phyloP scores from a whole-genome alignment of 768 basidiomycete genomes.

The Crepidotus variabilis region DNA sequence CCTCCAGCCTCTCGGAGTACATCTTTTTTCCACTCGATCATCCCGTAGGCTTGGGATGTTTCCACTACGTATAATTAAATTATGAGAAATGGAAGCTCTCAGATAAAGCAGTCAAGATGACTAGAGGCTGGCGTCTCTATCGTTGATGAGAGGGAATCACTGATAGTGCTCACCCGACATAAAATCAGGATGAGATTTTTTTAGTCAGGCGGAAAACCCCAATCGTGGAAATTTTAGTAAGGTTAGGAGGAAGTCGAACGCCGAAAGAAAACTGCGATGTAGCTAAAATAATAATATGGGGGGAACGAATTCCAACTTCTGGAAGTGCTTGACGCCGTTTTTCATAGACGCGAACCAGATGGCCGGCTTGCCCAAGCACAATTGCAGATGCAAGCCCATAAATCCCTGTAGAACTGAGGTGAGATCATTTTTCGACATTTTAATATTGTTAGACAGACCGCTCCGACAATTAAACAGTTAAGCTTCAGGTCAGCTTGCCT shows the following conservation, averaged over 20 bases:
- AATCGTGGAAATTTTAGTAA: constrained; percentile 46
- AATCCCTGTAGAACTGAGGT: constrained; percentile 26
- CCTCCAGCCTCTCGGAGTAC: constrained; percentile 46
- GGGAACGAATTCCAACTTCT: no score
- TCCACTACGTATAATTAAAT: constrained; percentile 30
- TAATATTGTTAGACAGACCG: constrained; percentile 12
- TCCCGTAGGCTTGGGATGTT: constrained; percentile 36
- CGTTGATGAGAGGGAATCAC: no score
- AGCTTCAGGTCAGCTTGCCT: constrained; percentile 25
- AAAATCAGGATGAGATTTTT: constrained; percentile 27
- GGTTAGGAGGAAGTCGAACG: constrained; percentile 49
- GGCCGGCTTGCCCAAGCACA: constrained; percentile 44
- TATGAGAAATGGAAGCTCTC: background rate
- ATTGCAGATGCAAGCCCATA: constrained; percentile 47
- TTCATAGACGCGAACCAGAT: constrained; percentile 47
- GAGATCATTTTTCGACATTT: background rate
- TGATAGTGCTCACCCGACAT: constrained; percentile 32
- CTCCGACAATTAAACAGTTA: constrained; percentile 47
- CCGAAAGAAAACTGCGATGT: constrained; percentile 32
- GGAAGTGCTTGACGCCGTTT: constrained; percentile 22
- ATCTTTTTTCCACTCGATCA: constrained; percentile 46
- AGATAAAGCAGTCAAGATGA: no score
- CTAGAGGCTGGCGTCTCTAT: no score
- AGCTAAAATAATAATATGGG: no score
- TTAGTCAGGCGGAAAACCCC: constrained; percentile 45